These are phyloP conservation scores for Lipomyces yamadae DNA, from an alignment of 805 yeast species.

Conservation along the genomic window DNA sequence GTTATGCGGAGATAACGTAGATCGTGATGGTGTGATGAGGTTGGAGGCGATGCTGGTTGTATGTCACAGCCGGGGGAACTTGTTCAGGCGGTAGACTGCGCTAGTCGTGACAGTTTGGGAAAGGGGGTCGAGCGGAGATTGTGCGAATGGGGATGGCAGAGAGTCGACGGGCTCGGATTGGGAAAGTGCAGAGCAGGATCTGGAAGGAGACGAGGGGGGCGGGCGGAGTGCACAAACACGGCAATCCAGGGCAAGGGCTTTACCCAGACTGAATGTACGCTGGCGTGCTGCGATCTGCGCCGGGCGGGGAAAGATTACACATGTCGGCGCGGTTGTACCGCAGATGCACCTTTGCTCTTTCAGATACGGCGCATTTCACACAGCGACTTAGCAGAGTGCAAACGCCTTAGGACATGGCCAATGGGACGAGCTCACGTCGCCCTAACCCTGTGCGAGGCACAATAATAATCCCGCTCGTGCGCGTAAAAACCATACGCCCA, in stretches of 20 bases:
- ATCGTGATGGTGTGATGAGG: not conserved
- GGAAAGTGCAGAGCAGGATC: conserved; percentile 30
- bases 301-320: not conserved
- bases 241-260: conserved; percentile 20
- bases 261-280: not conserved
- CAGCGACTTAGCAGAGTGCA: too few relatives aligned
- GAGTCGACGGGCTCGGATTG: conserved; percentile 11
- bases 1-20: not conserved
- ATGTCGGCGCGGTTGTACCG: not conserved
- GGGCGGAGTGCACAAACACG: conserved; percentile 26
- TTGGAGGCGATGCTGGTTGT: not conserved
- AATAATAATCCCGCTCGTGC: too few relatives aligned
- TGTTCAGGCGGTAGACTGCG: not conserved
- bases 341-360: not conserved
- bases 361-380: too few relatives aligned
- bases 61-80: not conserved
- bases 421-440: too few relatives aligned
- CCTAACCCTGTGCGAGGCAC: too few relatives aligned
- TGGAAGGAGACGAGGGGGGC: conserved; percentile 22
- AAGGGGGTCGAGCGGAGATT: not conserved
- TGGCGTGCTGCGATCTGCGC: not conserved
- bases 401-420: too few relatives aligned
- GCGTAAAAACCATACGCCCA: too few relatives aligned
- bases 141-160: conserved; percentile 5
- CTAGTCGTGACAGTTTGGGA: not conserved